phyloP scores from a whole-genome alignment of 2,329 filamentous ascomycete species.

The Daldinia eschscholtzii region DNA sequence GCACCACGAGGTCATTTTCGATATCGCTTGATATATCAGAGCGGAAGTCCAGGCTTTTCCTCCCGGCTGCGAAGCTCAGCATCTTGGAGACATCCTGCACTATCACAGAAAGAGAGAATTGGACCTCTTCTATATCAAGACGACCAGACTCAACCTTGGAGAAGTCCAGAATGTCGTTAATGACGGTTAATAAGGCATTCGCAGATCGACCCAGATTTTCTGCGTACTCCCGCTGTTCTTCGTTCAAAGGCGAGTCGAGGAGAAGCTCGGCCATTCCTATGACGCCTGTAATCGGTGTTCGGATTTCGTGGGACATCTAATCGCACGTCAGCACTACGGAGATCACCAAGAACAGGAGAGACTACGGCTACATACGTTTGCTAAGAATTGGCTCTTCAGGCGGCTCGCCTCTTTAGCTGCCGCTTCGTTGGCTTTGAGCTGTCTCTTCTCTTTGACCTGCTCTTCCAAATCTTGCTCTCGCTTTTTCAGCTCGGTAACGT shows the following conservation, averaged over 20 bases:
- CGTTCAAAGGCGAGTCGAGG: conserved; percentile 73
- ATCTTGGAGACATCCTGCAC: conserved; percentile 87
- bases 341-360: not conserved
- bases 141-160: conserved; percentile 86
- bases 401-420: conserved; percentile 84
- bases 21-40: conserved; percentile 73
- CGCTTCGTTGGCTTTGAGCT: conserved; percentile 78
- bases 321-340: conserved; percentile 35
- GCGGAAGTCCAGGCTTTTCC: conserved; percentile 80
- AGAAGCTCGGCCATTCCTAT: conserved; percentile 84
- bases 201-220: conserved; percentile 84
- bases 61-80: conserved; percentile 85
- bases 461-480: conserved; percentile 72
- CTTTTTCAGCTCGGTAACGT: conserved; percentile 78
- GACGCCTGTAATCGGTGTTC: conserved; percentile 83
- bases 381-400: conserved; percentile 83
- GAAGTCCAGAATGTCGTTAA: conserved; percentile 92
- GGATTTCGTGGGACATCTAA: conserved; percentile 82
- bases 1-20: conserved; percentile 78
- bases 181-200: conserved; percentile 85
- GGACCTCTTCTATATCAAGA: conserved; percentile 83
- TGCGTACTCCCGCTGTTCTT: conserved; percentile 80
- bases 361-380: conserved; percentile 62
- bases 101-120: conserved; percentile 80
- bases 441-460: conserved; percentile 76